Conservation (phyloP, 306 rosid genomes). For the Argentina anserina region DNA sequence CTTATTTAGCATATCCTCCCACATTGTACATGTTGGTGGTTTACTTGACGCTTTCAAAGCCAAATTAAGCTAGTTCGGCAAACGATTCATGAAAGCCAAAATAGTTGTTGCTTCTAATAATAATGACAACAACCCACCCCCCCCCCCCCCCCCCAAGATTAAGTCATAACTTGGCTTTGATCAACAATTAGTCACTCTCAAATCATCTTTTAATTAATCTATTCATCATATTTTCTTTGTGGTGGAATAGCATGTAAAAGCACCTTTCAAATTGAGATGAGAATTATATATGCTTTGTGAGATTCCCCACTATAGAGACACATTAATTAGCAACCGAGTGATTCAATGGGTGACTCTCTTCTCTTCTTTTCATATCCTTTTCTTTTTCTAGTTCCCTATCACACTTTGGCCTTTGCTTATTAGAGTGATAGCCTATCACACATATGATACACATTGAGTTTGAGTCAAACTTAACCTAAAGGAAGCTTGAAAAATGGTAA, state of each 20-base stretch:
- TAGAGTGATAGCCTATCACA: constrained; percentile 55
- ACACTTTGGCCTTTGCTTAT: constrained; percentile 8
- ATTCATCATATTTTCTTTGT: not conserved
- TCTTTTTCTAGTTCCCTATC: not conserved
- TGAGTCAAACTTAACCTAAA: constrained; percentile 29
- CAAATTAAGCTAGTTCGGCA: not conserved
- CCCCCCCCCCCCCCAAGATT: too few species aligned
- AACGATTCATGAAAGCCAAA: not conserved
- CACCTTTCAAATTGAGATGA: constrained; percentile 12
- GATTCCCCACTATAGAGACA: constrained; percentile 30
- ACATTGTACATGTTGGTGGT: not conserved
- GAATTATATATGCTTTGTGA: constrained; percentile 31
- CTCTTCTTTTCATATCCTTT: not conserved
- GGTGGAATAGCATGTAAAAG: not conserved
- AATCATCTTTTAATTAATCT: not conserved
- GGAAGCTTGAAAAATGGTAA: not conserved
- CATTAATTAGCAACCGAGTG: not conserved
- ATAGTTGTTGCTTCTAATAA: constrained; percentile 22
- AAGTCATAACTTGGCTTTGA: not conserved
- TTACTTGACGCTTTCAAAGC: not conserved
- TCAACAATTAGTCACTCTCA: not conserved
- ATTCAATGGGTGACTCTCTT: constrained; percentile 23
- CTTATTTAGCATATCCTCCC: not conserved
- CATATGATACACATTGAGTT: not conserved
- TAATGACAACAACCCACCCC: not conserved